These are phyloP conservation scores for Flaveria bidentis DNA, from an alignment of 129 eudicot genomes.

Conservation along the genomic window DNA sequence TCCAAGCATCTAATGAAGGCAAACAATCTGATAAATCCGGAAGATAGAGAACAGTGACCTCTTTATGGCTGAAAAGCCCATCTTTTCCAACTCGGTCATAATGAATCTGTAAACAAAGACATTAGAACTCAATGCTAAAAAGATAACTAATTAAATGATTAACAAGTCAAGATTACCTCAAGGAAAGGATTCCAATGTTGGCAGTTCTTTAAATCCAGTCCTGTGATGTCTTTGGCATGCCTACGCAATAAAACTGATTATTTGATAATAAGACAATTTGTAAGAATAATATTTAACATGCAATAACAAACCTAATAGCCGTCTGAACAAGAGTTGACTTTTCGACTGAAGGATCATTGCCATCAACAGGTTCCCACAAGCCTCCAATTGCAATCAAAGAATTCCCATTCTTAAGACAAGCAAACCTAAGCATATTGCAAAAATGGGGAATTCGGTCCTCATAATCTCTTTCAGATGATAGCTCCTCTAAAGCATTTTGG, in stretches of 20 bases:
- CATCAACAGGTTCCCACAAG: conserved; percentile 82
- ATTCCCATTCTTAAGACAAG: conserved; percentile 63
- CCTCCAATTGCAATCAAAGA: conserved; percentile 89
- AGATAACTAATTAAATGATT: background rate
- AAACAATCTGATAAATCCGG: conserved; percentile 91
- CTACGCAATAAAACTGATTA: conserved; percentile 31
- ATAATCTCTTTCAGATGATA: conserved; percentile 74
- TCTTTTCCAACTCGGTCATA: conserved; percentile 84
- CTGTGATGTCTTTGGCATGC: conserved; percentile 75
- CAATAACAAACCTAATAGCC: conserved; percentile 59
- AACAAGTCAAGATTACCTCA: conserved; percentile 52
- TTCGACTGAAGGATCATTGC: conserved; percentile 82
- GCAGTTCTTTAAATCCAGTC: conserved; percentile 81
- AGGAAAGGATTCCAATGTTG: conserved; percentile 87
- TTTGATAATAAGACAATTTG: background rate
- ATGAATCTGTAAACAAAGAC: conserved; percentile 62
- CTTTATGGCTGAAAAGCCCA: conserved; percentile 92
- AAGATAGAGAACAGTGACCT: conserved; percentile 81
- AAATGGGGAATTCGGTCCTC: conserved; percentile 92
- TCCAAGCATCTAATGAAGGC: conserved; percentile 82
- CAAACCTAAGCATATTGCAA: conserved; percentile 89
- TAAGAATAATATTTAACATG: background rate
- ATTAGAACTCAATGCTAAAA: background rate
- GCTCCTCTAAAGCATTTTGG: conserved; percentile 84
- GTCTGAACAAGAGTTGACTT: conserved; percentile 73